Evolutionary conservation across 495 filamentous ascomycete species (phyloP).

Genomic region (Hyaloscypha finlandica): DNA sequence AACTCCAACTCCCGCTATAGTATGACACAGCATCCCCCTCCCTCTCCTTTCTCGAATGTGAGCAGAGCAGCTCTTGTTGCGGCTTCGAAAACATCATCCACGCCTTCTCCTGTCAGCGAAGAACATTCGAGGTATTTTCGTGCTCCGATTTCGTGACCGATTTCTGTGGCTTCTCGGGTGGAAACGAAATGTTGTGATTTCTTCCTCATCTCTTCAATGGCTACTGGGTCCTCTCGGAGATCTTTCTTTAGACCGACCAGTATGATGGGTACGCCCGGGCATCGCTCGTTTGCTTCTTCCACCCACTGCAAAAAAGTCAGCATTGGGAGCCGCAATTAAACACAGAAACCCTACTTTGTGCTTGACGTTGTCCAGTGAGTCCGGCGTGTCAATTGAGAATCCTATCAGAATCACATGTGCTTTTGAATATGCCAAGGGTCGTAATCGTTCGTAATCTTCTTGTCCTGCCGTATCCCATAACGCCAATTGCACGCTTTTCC

Average conservation of each 20-base stretch:
- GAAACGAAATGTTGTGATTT: conserved; percentile 86
- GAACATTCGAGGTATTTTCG: conserved; percentile 98
- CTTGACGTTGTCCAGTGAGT: conserved; percentile 97
- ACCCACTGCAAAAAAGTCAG: conserved; percentile 69
- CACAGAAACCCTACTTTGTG: conserved; percentile 68
- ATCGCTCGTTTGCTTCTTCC: conserved; percentile 92
- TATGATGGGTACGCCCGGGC: conserved; percentile 91
- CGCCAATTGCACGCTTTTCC: conserved; percentile 95
- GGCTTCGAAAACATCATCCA: conserved; percentile 98
- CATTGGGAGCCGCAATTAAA: background rate
- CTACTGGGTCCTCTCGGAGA: conserved; percentile 89
- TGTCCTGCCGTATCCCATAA: conserved; percentile 99
- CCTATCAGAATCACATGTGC: conserved; percentile 97
- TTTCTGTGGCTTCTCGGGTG: conserved; percentile 74
- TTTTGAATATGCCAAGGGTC: conserved; percentile 94
- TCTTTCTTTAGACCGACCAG: conserved; percentile 98
- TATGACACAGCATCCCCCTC: conserved; percentile 84
- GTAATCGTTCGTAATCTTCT: conserved; percentile 96
- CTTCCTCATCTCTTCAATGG: conserved; percentile 96
- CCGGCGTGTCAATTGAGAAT: conserved; percentile 92
- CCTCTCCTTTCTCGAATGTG: conserved; percentile 86
- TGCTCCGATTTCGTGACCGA: conserved; percentile 82
- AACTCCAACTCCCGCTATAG: conserved; percentile 54
- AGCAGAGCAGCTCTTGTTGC: conserved; percentile 93
- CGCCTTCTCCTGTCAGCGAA: conserved; percentile 93